Evolutionary conservation across 805 yeast species (phyloP), one percentile per base, ranked within the genome.

Genomic region (Candida lessepsii): DNA sequence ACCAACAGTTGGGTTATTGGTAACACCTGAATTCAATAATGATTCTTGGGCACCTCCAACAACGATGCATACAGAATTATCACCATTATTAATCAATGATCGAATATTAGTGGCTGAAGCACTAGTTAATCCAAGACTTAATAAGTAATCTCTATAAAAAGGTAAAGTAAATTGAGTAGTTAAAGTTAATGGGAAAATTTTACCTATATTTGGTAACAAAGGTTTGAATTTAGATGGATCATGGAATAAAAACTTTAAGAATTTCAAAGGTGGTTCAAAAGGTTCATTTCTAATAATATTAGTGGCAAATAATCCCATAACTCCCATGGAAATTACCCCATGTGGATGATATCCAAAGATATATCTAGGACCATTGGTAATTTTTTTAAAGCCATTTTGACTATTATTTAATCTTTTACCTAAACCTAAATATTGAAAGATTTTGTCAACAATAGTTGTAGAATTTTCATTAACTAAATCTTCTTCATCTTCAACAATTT

Each of bases 11-110:
- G 53, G 52, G 27, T 54, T 48, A 7, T 51, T 48, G 1, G 66
- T 61, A 10, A 69, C 71, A 48, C 65, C 62, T 34, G 61, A 58
- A 45, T 69, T 69, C 19, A 86, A 58, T 26, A 93, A 67, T 1
- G 95, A 80, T 54, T 93, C 99, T 44, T 88, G 85, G 0, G 98
- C 98, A 0, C 99, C 99, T 2, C 99, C 99, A 17, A 93, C 81
- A 1, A 93, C 98, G 42, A 93, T 81, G 46, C 91, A 85, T 9
- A 90, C 83, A 2, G 95, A 85, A 50, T 78, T 81, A 48, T 83
- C 79, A 11, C 74, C 74, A 42, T 79, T 75, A 39, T 58, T 62
- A 35, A 93, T 70, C 19, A 87, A 69, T 18, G 81, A 72, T 45
- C 75, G 63, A 32, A 93, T 84, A 48, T 90, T 88, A 34, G 67